phyloP scores from a whole-genome alignment of 2,329 filamentous ascomycete species.

The Hypoxylon sp. region DNA sequence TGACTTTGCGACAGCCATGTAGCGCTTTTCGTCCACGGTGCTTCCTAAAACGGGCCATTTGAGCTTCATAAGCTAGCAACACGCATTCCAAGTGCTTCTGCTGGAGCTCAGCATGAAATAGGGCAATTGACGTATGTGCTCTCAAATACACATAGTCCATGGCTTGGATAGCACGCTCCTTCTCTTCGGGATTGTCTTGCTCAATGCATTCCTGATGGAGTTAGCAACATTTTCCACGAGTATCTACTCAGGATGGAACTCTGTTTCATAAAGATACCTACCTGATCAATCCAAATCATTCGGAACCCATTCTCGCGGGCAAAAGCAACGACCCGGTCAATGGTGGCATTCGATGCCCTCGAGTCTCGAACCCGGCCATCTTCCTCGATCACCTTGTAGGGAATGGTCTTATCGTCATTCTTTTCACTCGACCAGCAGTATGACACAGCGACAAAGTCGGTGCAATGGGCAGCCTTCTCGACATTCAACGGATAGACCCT shows the following conservation, averaged over 20 bases:
- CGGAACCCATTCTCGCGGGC: conserved; percentile 4
- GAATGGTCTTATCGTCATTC: background rate
- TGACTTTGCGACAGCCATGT: background rate
- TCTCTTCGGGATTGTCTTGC: conserved; percentile 4
- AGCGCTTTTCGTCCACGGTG: no score
- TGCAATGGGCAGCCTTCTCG: background rate
- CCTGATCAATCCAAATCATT: conserved; percentile 8
- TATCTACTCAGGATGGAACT: no score
- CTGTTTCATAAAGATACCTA: background rate
- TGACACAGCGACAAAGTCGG: background rate
- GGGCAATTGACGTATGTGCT: background rate
- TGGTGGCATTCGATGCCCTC: conserved; percentile 4
- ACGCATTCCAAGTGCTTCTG: background rate
- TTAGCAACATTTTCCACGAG: no score
- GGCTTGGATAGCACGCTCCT: background rate
- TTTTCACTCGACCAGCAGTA: conserved; percentile 5
- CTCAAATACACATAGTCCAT: background rate
- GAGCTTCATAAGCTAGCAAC: background rate
- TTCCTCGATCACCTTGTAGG: conserved; percentile 1
- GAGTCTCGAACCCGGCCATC: conserved; percentile 1
- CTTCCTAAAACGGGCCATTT: background rate
- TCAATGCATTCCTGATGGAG: background rate
- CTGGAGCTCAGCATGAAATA: conserved; percentile 1
- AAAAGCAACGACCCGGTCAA: conserved; percentile 1
- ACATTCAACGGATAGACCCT: background rate